Evolutionary conservation across 176 grass and related monocot genomes (phyloP), one percentile per base, ranked within the genome.

Genomic region (Chloris gayana): DNA sequence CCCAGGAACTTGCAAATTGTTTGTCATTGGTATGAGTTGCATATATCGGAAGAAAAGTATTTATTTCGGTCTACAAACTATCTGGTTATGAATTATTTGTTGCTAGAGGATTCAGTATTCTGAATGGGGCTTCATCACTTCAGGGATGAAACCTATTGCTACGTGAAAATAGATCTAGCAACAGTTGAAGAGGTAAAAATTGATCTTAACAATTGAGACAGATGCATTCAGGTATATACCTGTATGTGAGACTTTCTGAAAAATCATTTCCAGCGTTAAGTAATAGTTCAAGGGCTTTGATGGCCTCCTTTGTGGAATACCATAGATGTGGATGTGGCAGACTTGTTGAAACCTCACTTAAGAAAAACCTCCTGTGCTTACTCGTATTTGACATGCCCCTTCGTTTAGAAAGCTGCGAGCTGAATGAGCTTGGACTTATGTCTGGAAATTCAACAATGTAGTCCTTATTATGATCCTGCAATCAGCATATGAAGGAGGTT

Each of bases 401-500:
- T 83, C 9, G 57, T 82, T 90, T 88, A 26, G 85, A 88, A 81
- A 83, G 45, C 7, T 75, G 64, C 58, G 82, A 81, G 81, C 34
- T 75, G 64, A 76, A 21, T 75, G 67, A 39, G 79, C 69, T 73
- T n/a, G 95, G 92, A 67, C 73, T 84, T 18, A 86, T 73, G 70
- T 98, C 92, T 74, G 91, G 95, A 86, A 98, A 98, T 72, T 94
- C 77, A 79, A 98, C 92, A 87, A 94, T 92, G 74, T 98, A 98
- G 70, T 98, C 95, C 68, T 15, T 91, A 81, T 98, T 98, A 80
- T 98, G 92, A 81, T 98, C 91, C 95, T 94, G 89, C 59, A 83
- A 71, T 42, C 9, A 78, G 74, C 57, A 85, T 80, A 85, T 87
- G 73, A 91, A 84, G 18, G n/a, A 67, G 49, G 68, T 78, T 58